Evolutionary conservation across 495 filamentous ascomycete species (phyloP).

Genomic region (Hypoxylon lenormandii): DNA sequence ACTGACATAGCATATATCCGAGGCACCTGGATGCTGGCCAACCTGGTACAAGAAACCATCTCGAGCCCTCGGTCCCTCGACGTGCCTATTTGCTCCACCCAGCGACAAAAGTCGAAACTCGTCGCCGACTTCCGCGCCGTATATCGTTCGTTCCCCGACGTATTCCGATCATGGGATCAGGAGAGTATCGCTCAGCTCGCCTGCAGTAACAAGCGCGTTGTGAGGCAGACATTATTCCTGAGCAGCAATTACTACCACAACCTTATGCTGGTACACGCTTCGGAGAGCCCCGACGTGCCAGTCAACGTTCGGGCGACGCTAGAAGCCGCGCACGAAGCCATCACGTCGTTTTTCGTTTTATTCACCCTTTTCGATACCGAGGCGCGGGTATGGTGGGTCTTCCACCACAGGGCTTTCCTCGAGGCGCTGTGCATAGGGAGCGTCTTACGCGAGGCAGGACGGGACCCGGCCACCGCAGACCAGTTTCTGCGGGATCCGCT

Average conservation of each 20-base stretch:
- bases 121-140: conserved; percentile 71
- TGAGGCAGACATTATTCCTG: conserved; percentile 75
- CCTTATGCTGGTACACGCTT: conserved; percentile 74
- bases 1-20: conserved; percentile 75
- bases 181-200: conserved; percentile 64
- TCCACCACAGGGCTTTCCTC: conserved; percentile 77
- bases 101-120: conserved; percentile 70
- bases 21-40: conserved; percentile 77
- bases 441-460: conserved; percentile 58
- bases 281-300: conserved; percentile 69
- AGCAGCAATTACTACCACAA: conserved; percentile 79
- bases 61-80: conserved; percentile 74
- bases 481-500: conserved; percentile 62
- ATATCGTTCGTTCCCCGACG: conserved; percentile 71
- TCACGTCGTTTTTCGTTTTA: conserved; percentile 73
- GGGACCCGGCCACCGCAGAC: conserved; percentile 51
- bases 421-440: conserved; percentile 70
- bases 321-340: conserved; percentile 74
- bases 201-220: conserved; percentile 66
- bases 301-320: conserved; percentile 74
- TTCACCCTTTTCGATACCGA: conserved; percentile 71
- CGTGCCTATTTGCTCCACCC: conserved; percentile 70
- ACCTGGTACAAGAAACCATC: conserved; percentile 75
- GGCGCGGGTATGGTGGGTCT: conserved; percentile 80
- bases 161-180: conserved; percentile 71